Evolutionary conservation across 768 basidiomycete species (phyloP).

Genomic region (Phallus indusiatus): DNA sequence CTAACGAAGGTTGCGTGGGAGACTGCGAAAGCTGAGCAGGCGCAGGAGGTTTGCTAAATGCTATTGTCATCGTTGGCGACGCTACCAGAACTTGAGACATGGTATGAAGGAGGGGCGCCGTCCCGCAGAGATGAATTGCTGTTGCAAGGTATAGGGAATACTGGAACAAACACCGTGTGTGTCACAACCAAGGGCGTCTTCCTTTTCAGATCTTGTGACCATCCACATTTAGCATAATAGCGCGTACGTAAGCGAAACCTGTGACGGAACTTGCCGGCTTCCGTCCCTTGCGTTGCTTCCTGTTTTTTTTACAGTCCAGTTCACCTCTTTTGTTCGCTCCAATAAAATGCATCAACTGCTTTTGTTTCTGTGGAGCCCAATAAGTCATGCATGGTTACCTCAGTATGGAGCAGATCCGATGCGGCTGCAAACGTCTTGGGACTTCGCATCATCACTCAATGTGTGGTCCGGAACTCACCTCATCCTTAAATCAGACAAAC

Average conservation of each 20-base stretch:
- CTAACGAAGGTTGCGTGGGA: not conserved
- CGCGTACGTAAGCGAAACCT: not conserved
- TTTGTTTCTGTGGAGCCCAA: too few relatives aligned
- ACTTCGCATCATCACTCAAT: too few relatives aligned
- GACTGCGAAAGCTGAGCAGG: not conserved
- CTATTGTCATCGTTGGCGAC: not conserved
- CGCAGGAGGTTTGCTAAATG: not conserved
- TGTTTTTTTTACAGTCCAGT: not conserved
- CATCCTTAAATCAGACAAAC: too few relatives aligned
- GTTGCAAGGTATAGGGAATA: not conserved
- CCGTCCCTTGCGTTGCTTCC: not conserved
- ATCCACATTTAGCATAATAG: not conserved
- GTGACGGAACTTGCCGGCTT: not conserved
- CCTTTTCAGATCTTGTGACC: not conserved
- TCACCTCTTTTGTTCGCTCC: not conserved
- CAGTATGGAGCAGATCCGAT: too few relatives aligned
- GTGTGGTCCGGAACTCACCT: too few relatives aligned
- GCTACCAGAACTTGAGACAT: constrained; percentile 6
- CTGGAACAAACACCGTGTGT: not conserved
- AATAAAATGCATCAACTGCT: too few relatives aligned
- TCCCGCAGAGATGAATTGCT: too few relatives aligned
- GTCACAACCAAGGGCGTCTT: not conserved
- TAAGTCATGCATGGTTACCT: too few relatives aligned
- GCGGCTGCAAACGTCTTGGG: too few relatives aligned
- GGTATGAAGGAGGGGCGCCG: not conserved